phyloP scores from a whole-genome alignment of 305 asterid genomes.

The Nicotiana rustica region DNA sequence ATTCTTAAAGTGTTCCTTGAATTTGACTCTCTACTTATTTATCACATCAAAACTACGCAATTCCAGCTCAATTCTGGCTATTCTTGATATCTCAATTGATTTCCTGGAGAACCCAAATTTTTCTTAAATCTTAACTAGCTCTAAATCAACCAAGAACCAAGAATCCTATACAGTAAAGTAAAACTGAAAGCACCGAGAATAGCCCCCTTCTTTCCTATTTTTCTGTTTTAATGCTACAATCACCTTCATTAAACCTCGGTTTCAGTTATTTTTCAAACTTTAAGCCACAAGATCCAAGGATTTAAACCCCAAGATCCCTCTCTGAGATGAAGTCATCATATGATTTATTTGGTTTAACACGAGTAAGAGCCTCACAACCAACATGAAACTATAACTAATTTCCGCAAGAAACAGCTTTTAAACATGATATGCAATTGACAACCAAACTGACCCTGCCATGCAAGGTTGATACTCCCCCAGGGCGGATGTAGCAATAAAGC shows the following conservation, averaged over 20 bases:
- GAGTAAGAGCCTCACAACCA: not conserved
- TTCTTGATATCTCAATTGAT: conserved; percentile 8
- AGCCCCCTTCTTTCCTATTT: not conserved
- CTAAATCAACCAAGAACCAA: not conserved
- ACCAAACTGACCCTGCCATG: conserved; percentile 14
- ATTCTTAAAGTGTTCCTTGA: conserved; percentile 16
- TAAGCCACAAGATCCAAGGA: conserved; percentile 10
- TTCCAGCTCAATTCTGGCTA: not conserved
- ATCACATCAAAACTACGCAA: not conserved
- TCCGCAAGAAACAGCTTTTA: not conserved
- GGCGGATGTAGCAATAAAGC: too few relatives aligned
- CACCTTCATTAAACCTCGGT: conserved; percentile 2
- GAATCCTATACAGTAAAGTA: not conserved
- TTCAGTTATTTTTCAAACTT: not conserved
- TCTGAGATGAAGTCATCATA: not conserved
- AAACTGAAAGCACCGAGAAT: not conserved
- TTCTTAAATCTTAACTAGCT: not conserved
- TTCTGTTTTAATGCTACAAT: not conserved
- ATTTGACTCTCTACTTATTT: not conserved
- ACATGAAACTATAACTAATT: not conserved
- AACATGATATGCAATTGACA: not conserved
- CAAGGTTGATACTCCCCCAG: not conserved
- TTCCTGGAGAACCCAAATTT: not conserved
- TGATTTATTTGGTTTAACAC: not conserved
- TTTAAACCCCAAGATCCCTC: not conserved